Evolutionary conservation across 345 rosid species (phyloP), one percentile per base, ranked within the genome.

Genomic region (Dovyalis caffra): DNA sequence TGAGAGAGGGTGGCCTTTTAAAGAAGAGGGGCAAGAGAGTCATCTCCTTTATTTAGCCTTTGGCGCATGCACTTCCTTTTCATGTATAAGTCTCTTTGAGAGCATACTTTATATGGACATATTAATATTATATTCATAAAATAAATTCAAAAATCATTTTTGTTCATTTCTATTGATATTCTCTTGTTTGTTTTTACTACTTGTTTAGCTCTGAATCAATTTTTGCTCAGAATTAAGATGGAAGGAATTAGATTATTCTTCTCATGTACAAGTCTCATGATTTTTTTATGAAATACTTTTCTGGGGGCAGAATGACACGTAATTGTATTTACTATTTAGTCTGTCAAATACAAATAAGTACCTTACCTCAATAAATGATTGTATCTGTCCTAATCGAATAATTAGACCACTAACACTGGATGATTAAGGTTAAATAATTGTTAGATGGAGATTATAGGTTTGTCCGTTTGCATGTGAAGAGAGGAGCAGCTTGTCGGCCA

Each of bases 401-500:
- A n/a, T 23, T 56, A 56, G n/a, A n/a, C 28, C n/a, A 56, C 14
- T 8, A 23, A 3, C 12, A 23, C 28, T 56, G 4, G 6, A 23
- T 33, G 67, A 64, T 64, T 32, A 32, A 7, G 21, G 61, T n/a
- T 56, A 9, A 56, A 56, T 23, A 23, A 56, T 23, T n/a, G 26
- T 56, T 18, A 32, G 38, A 7, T 20, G 0, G 26, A 64, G 67
- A 64, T 64, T 20, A 64, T 23, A 23, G 23, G 26, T 32, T 32
- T 69, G 23, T 51, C 60, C 34, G 28, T n/a, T n/a, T 32, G 40
- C 73, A 66, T 15, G 65, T 62, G 65, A 82, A 51, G 34, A 74
- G 58, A 35, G 73, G 72, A 57, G 69, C 66, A 51, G 16, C 56
- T 18, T 80, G 85, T 80, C 85, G 84, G 87, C 61, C 68, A 74